Percentiles rank a stretch among this genome's conserved stretches.
phyloP scores from a whole-genome alignment of 2,329 filamentous ascomycete genomes.

The Colletotrichum sp. region DNA sequence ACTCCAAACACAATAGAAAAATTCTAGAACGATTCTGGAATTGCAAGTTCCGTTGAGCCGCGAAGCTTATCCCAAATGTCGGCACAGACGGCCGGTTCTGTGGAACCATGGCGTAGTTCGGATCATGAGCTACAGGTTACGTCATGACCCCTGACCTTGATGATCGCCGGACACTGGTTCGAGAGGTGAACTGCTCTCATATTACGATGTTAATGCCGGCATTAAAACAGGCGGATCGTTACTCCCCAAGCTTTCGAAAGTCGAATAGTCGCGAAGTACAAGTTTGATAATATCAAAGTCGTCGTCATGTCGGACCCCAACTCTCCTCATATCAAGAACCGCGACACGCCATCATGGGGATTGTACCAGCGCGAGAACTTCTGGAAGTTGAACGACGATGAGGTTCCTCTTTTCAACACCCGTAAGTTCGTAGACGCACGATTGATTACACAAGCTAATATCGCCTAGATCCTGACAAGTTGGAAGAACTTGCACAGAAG shows the following conservation, averaged over 20 bases:
- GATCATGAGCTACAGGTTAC: conserved; percentile 3
- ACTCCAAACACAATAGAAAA: background rate
- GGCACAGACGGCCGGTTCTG: background rate
- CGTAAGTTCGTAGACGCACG: conserved; percentile 6
- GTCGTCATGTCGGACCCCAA: conserved; percentile 21
- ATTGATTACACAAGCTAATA: background rate
- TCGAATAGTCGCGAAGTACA: background rate
- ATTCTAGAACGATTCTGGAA: background rate
- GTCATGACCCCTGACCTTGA: background rate
- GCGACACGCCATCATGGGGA: conserved; percentile 28
- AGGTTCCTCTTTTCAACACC: conserved; percentile 27
- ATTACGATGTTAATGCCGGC: background rate
- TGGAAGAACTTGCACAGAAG: conserved; percentile 62
- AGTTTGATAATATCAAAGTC: background rate
- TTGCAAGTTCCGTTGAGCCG: background rate
- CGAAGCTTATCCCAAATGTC: background rate
- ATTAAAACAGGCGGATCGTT: background rate
- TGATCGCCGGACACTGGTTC: background rate
- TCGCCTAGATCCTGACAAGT: conserved; percentile 56
- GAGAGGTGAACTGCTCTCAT: background rate
- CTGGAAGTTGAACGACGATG: conserved; percentile 28
- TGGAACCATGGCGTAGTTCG: conserved; percentile 5
- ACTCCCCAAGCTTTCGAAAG: background rate
- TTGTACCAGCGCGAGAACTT: conserved; percentile 30
- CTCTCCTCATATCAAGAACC: conserved; percentile 26